Percentiles rank a stretch among this genome's conserved stretches.
Conservation (phyloP, 2,329 filamentous ascomycete species). For the Colletotrichum filicis region DNA sequence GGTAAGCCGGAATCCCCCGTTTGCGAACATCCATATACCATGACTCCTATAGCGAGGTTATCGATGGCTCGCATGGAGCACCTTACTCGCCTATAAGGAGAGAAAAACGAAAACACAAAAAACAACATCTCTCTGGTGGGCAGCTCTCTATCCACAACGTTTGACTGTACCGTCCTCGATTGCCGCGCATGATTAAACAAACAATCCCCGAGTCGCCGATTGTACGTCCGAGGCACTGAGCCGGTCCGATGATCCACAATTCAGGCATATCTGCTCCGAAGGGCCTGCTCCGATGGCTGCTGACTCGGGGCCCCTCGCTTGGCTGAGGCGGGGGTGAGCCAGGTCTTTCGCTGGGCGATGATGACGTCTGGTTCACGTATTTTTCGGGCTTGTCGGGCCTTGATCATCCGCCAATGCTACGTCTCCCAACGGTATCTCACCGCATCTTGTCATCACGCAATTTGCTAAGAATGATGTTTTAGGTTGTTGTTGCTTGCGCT, state of each 20-base stretch:
- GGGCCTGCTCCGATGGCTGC: background rate
- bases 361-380: background rate
- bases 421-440: background rate
- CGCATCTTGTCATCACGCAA: conserved; percentile 16
- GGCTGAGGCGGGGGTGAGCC: background rate
- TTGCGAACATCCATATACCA: background rate
- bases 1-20: background rate
- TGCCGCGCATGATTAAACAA: background rate
- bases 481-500: conserved; percentile 10
- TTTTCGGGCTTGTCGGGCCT: conserved; percentile 13
- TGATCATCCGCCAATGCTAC: background rate
- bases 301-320: conserved; percentile 19
- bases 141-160: background rate
- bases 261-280: background rate
- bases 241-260: background rate
- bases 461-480: background rate
- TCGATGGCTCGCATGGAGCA: background rate
- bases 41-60: background rate
- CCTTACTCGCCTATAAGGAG: background rate
- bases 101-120: background rate
- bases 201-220: background rate
- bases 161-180: background rate
- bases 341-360: background rate
- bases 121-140: background rate
- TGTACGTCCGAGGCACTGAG: background rate